A percentile compares a stretch with the other conserved stretches of the same genome.
phyloP scores from a whole-genome alignment of 352 stramenopile species.

The Pythium rhizo-oryzae region DNA sequence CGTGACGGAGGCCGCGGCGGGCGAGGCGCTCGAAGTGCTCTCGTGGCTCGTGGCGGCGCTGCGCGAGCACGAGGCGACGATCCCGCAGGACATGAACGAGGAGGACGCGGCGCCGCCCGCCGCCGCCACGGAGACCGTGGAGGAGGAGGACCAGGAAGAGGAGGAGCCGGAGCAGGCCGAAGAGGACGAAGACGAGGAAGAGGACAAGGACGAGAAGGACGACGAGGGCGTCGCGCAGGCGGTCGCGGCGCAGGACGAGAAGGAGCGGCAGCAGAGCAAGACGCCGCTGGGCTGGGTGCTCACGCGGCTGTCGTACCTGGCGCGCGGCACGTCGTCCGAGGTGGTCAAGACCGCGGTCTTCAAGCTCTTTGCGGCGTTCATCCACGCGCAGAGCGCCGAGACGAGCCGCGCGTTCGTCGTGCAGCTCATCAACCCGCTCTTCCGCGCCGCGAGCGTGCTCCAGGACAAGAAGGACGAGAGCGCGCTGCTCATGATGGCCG shows the following conservation, averaged over 20 bases:
- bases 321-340: constrained; percentile 48
- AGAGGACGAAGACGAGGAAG: constrained; percentile 23
- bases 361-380: constrained; percentile 85
- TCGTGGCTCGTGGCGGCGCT: constrained; percentile 69
- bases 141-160: constrained; percentile 23
- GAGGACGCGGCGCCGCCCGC: constrained; percentile 18
- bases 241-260: constrained; percentile 41
- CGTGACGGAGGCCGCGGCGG: constrained; percentile 53
- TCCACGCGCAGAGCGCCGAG: constrained; percentile 52
- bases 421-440: constrained; percentile 87
- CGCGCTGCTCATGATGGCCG: constrained; percentile 17
- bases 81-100: constrained; percentile 63
- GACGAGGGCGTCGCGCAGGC: constrained; percentile 19
- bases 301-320: constrained; percentile 81
- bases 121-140: constrained; percentile 18
- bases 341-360: constrained; percentile 77
- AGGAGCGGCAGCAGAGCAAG: constrained; percentile 57
- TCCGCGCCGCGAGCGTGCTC: constrained; percentile 57
- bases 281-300: constrained; percentile 84
- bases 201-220: constrained; percentile 34
- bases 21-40: constrained; percentile 60
- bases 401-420: constrained; percentile 67
- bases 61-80: constrained; percentile 41
- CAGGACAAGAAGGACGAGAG: constrained; percentile 49
- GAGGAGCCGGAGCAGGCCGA: constrained; percentile 3